Percentiles rank a stretch among this genome's conserved stretches.
Conservation (phyloP, 2,329 filamentous ascomycete genomes). For the Seiridium unicorne region DNA sequence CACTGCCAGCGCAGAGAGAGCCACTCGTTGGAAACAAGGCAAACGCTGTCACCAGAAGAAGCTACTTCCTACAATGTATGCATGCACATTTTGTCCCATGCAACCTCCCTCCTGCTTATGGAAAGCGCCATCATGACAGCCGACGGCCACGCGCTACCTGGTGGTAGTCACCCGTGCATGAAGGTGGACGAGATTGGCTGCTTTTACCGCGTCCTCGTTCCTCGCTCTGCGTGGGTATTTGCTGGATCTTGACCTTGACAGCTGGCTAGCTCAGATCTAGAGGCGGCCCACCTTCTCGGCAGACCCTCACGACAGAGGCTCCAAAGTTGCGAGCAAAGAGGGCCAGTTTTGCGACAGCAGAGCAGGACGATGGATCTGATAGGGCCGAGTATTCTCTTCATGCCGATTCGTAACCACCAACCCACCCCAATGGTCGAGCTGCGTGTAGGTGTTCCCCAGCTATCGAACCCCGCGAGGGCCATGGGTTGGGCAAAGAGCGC, state of each 20-base stretch:
- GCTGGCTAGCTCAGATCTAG: constrained; percentile 4
- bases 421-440: neutral
- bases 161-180: no score
- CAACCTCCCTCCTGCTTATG: constrained; percentile 13
- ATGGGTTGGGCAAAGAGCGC: neutral
- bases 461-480: neutral
- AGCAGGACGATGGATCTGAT: neutral
- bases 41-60: constrained; percentile 19
- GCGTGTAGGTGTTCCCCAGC: neutral
- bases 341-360: neutral
- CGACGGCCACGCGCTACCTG: neutral
- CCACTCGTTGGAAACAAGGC: constrained; percentile 17
- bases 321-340: neutral
- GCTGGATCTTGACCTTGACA: constrained; percentile 3
- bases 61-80: constrained; percentile 6
- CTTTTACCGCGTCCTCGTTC: neutral
- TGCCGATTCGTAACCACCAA: neutral
- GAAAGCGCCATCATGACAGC: neutral
- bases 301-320: neutral
- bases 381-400: neutral
- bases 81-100: constrained; percentile 22
- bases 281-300: neutral
- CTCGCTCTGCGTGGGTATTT: neutral
- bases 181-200: neutral
- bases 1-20: constrained; percentile 12